Evolutionary conservation across 805 yeast species (phyloP).

Genomic region (Candida andamanensis): DNA sequence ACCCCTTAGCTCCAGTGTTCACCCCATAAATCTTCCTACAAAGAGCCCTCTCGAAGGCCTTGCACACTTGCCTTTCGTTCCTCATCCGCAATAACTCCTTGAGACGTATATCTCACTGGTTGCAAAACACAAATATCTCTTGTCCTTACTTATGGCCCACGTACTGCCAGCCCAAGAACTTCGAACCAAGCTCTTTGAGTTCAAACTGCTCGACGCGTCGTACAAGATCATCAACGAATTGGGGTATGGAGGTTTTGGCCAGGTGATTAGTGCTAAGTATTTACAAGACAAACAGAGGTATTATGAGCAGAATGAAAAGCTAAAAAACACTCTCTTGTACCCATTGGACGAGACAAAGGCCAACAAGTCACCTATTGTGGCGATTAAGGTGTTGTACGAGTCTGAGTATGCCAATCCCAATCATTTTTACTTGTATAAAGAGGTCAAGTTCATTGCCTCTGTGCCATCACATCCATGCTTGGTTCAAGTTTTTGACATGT

Average conservation of each 20-base stretch:
- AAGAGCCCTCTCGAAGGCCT: no score
- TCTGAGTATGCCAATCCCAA: constrained; percentile 21
- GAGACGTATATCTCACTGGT: no score
- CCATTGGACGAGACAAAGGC: constrained; percentile 22
- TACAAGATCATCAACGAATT: constrained; percentile 50
- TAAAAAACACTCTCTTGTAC: constrained; percentile 48
- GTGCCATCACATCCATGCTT: constrained; percentile 69
- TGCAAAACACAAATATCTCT: no score
- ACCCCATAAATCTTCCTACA: no score
- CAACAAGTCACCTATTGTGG: constrained; percentile 38
- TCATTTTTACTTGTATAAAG: constrained; percentile 48
- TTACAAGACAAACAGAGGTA: constrained; percentile 14
- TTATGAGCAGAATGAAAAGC: constrained; percentile 10
- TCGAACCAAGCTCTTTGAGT: no score
- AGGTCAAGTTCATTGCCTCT: constrained; percentile 58
- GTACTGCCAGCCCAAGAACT: no score
- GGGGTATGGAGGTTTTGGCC: constrained; percentile 77
- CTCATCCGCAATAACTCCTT: no score
- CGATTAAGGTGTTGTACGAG: constrained; percentile 75
- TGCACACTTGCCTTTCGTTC: no score
- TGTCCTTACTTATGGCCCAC: no score
- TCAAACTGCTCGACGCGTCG: constrained; percentile 6
- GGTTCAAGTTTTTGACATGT: constrained; percentile 73
- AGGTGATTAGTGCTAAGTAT: constrained; percentile 59
- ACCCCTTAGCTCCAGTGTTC: no score